Evolutionary conservation across 441 rosid species (phyloP), one percentile per base, ranked within the genome.

Genomic region (Aleurites moluccanus): DNA sequence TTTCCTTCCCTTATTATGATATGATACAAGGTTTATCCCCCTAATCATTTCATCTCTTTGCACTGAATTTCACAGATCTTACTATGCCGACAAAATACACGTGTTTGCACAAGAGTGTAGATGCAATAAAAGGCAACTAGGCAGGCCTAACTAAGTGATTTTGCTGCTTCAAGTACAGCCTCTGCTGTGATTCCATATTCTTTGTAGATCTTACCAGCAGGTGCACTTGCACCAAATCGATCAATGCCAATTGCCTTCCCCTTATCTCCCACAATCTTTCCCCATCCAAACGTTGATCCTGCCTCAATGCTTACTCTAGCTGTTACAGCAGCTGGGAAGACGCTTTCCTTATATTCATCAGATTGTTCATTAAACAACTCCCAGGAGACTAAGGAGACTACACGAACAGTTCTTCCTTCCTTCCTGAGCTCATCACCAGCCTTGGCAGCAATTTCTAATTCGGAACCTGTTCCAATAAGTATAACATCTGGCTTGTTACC

Each of bases 221-320:
- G 97, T 65, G 97, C 98, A 80, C 98, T 93, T 15, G 97, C 97
- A 3, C 98, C 98, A 1, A 91, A 93, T 38, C 78, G 79, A 79
- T 93, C 92, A 2, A 93, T 86, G 30, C 98, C 97, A 1, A 93
- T 89, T 1, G 96, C 87, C 79, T 90, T 91, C 57, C 96, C 98
- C 82, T 85, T 83, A 75, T 71, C 33, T 76, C 96, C 97, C 5
- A 91, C 83, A 55, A 91, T 84, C 87, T 89, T 93, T 62, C 69
- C 80, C 98, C 98, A 93, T 73, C 98, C 97, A 65, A 93, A 93
- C 65, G 98, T 93, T 25, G 96, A 80, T 64, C 89, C 98, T 16
- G 98, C 97, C 73, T 93, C 97, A 47, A 93, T 90, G 79, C 98
- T 91, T 21, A 93, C 94, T 74, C 97, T 85, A 20, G 92, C 92